Conservation (phyloP, 2,329 filamentous ascomycete genomes). For the Scedosporium boydii region DNA sequence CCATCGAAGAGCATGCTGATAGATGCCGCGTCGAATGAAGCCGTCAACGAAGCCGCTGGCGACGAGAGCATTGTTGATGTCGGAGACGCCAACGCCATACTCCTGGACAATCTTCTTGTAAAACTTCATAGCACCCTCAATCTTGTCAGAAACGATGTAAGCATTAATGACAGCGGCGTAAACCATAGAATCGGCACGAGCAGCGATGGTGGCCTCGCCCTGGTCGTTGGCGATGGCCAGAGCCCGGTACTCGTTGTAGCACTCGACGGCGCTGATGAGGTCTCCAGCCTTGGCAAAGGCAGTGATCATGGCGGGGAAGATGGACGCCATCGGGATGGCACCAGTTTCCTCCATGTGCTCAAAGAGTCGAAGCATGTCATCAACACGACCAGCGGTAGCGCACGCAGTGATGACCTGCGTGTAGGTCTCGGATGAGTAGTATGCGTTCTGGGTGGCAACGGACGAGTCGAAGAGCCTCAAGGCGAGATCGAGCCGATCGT, state of each 20-base stretch:
- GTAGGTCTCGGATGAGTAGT: constrained; percentile 76
- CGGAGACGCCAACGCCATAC: constrained; percentile 46
- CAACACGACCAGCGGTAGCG: constrained; percentile 67
- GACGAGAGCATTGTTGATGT: constrained; percentile 64
- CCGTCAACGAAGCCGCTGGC: constrained; percentile 70
- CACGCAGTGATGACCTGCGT: constrained; percentile 79
- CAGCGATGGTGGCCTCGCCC: constrained; percentile 56
- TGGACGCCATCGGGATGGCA: constrained; percentile 65
- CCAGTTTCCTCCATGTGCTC: constrained; percentile 80
- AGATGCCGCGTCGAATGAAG: constrained; percentile 60
- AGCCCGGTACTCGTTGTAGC: constrained; percentile 89
- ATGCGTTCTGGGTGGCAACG: constrained; percentile 48
- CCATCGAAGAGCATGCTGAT: constrained; percentile 65
- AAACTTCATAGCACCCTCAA: constrained; percentile 76
- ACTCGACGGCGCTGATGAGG: constrained; percentile 78
- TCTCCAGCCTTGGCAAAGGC: constrained; percentile 78
- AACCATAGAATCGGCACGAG: constrained; percentile 71
- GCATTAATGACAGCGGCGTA: constrained; percentile 89
- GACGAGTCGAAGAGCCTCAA: constrained; percentile 79
- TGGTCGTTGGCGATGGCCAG: constrained; percentile 78
- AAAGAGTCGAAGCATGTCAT: constrained; percentile 85
- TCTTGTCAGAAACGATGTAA: constrained; percentile 72
- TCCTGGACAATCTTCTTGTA: constrained; percentile 65
- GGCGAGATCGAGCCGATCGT: constrained; percentile 77
- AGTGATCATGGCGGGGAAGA: constrained; percentile 91